Evolutionary conservation across 306 rosid species (phyloP).

Genomic region (Albizia julibrissin): DNA sequence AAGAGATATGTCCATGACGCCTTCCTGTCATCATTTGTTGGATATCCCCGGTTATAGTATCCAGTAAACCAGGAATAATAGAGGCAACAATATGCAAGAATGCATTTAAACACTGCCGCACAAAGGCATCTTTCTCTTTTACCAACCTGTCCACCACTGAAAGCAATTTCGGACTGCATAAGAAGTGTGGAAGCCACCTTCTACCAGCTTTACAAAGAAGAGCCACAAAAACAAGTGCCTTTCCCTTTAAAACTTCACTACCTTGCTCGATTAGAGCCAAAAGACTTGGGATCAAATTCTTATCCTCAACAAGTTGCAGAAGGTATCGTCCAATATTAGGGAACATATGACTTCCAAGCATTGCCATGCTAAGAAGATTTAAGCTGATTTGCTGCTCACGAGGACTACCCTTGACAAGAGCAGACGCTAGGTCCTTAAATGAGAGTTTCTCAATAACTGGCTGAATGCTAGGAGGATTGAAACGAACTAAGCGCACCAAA

Average conservation of each 20-base stretch:
- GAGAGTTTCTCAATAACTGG: constrained; percentile 76
- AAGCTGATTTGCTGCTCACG: constrained; percentile 96
- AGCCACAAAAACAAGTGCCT: constrained; percentile 79
- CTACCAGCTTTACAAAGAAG: constrained; percentile 82
- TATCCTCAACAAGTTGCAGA: constrained; percentile 78
- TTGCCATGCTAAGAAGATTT: constrained; percentile 81
- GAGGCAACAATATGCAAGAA: constrained; percentile 77
- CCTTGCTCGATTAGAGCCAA: constrained; percentile 86
- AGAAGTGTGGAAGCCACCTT: constrained; percentile 93
- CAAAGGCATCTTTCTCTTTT: constrained; percentile 83
- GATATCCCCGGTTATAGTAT: constrained; percentile 73
- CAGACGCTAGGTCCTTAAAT: constrained; percentile 78
- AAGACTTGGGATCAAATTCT: constrained; percentile 77
- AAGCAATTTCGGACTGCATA: constrained; percentile 83
- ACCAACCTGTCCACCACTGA: constrained; percentile 87
- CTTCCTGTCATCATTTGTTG: constrained; percentile 91
- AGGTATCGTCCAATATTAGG: constrained; percentile 75
- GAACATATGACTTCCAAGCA: constrained; percentile 85
- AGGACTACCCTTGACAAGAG: constrained; percentile 77
- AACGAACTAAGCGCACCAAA: constrained; percentile 89
- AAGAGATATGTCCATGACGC: constrained; percentile 82
- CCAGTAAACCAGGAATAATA: constrained; percentile 77
- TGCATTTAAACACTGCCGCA: constrained; percentile 78
- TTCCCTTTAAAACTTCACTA: constrained; percentile 88
- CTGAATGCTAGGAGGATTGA: constrained; percentile 77